A percentile compares a stretch with the other conserved stretches of the same genome.
Conservation (phyloP, 805 yeast genomes). For the Komagataella pastoris region DNA sequence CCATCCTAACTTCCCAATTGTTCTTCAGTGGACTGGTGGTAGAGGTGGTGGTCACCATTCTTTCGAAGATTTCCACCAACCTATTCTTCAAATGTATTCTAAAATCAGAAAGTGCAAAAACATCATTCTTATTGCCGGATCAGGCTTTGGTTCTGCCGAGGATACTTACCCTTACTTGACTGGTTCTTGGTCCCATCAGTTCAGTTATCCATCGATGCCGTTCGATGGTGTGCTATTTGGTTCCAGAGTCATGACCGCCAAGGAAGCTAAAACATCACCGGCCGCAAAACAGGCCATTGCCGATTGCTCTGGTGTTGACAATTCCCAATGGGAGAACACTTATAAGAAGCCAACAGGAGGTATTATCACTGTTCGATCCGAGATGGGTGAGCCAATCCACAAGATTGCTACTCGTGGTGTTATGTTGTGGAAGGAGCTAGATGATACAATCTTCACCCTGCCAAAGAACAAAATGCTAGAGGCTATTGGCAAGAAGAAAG, state of each 20-base stretch:
- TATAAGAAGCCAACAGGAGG: conserved; percentile 97
- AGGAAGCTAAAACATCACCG: conserved; percentile 88
- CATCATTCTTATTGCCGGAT: conserved; percentile 89
- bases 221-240: conserved; percentile 95
- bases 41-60: conserved; percentile 99
- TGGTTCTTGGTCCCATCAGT: conserved; percentile 87
- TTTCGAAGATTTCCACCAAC: conserved; percentile 97
- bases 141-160: conserved; percentile 95
- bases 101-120: conserved; percentile 85
- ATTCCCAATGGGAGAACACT: conserved; percentile 83
- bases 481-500: conserved; percentile 71
- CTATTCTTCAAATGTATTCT: conserved; percentile 89
- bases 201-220: conserved; percentile 96
- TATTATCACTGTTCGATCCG: conserved; percentile 88
- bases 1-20: conserved; percentile 93
- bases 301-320: conserved; percentile 81
- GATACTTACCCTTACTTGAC: conserved; percentile 97
- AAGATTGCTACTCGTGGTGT: conserved; percentile 98
- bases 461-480: conserved; percentile 83
- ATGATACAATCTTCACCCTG: conserved; percentile 79
- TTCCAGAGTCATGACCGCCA: conserved; percentile 94
- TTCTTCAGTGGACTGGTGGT: conserved; percentile 99
- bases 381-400: conserved; percentile 99
- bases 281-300: conserved; percentile 92
- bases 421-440: conserved; percentile 93